A percentile compares a stretch with the other conserved stretches of the same genome.
These are phyloP conservation scores for Rubia occidens DNA, from an alignment of 305 asterid species.

Conservation along the genomic window DNA sequence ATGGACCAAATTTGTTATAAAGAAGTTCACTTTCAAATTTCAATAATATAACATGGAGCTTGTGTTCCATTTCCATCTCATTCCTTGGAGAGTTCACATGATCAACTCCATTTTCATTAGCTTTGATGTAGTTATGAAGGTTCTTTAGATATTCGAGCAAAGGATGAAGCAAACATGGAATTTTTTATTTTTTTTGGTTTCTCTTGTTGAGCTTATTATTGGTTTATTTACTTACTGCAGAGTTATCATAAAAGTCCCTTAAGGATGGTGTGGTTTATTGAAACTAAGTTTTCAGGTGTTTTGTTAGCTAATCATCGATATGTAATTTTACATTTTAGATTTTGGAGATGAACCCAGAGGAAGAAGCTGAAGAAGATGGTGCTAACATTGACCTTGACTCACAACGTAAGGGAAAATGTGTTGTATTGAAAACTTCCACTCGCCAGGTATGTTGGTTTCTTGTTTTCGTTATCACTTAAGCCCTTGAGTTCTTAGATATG, in stretches of 20 bases:
- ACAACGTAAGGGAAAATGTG: conserved; percentile 91
- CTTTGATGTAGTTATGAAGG: not conserved
- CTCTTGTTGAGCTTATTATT: not conserved
- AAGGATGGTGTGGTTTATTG: not conserved
- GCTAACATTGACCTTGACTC: conserved; percentile 96
- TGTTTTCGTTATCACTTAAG: not conserved
- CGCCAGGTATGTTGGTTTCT: conserved; percentile 57
- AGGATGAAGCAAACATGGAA: not conserved
- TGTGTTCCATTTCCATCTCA: not conserved
- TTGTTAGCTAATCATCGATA: not conserved
- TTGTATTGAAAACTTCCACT: conserved; percentile 84
- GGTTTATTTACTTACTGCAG: not conserved
- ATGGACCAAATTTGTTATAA: not conserved
- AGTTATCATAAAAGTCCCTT: not conserved
- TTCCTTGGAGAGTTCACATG: not conserved
- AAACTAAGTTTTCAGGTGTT: not conserved
- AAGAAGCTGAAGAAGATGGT: conserved; percentile 97
- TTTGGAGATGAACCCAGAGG: conserved; percentile 97
- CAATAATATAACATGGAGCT: not conserved
- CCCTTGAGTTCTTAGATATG: not conserved
- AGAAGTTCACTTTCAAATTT: not conserved
- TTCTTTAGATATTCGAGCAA: not conserved
- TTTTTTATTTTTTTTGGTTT: not conserved
- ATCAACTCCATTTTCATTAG: not conserved
- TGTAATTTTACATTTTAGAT: conserved; percentile 31